Evolutionary conservation across 1,139 yeast species (phyloP).

Genomic region (Suhomyces coccinellae): DNA sequence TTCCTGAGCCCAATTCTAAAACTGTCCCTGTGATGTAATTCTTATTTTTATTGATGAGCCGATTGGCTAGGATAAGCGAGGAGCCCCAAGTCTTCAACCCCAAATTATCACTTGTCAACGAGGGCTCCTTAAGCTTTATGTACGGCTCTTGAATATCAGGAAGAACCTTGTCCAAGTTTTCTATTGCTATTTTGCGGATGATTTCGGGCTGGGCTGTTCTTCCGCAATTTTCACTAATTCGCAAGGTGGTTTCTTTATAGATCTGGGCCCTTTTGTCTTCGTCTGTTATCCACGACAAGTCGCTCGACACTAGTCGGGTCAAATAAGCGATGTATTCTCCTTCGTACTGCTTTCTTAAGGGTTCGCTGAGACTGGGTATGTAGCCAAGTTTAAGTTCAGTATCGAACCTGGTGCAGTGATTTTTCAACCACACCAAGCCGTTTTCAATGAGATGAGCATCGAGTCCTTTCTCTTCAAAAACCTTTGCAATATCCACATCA

Average conservation of each 20-base stretch:
- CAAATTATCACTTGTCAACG: constrained; percentile 79
- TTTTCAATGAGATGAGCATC: constrained; percentile 18
- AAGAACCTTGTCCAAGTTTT: constrained; percentile 25
- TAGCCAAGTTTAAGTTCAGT: constrained; percentile 24
- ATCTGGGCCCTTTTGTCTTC: constrained; percentile 43
- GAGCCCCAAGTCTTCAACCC: constrained; percentile 98
- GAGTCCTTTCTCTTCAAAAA: constrained; percentile 30
- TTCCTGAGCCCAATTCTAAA: constrained; percentile 89
- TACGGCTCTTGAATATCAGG: constrained; percentile 13
- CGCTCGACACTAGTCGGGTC: constrained; percentile 61
- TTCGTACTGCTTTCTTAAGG: constrained; percentile 24
- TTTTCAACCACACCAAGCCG: constrained; percentile 44
- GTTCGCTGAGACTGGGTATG: constrained; percentile 27
- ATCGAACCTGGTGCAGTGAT: constrained; percentile 36
- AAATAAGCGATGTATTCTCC: constrained; percentile 55
- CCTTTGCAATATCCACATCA: constrained; percentile 18
- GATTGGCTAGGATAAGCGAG: constrained; percentile 64
- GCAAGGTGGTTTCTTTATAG: constrained; percentile 54
- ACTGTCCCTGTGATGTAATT: constrained; percentile 43
- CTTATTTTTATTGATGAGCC: constrained; percentile 35
- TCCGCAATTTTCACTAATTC: constrained; percentile 84
- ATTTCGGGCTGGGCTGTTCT: constrained; percentile 81
- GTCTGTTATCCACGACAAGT: constrained; percentile 49
- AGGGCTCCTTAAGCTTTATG: constrained; percentile 71
- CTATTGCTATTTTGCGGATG: constrained; percentile 47